A percentile compares a stretch with the other conserved stretches of the same genome.
Conservation (phyloP, 2,329 filamentous ascomycete species). For the Fusarium anguioides region DNA sequence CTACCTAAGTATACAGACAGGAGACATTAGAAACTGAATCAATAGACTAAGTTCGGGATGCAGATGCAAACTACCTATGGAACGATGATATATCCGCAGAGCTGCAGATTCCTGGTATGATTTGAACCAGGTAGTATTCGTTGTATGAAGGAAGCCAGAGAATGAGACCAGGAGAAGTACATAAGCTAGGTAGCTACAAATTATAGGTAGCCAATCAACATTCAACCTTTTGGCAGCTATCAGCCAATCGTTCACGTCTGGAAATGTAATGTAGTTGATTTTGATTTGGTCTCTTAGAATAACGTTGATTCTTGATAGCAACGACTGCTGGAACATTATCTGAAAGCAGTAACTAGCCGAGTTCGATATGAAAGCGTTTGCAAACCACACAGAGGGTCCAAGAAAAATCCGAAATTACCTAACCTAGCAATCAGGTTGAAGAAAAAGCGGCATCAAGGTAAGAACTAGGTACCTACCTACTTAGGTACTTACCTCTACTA, state of each 20-base stretch:
- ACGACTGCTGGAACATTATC: background rate
- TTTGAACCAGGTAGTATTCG: background rate
- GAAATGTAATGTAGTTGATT: too few relatives aligned
- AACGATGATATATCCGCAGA: background rate
- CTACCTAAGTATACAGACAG: background rate
- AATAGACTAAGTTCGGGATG: background rate
- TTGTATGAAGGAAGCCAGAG: background rate
- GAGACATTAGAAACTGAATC: constrained; percentile 7
- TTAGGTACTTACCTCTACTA: too few relatives aligned
- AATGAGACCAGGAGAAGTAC: background rate
- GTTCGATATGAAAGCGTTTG: background rate
- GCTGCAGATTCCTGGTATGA: background rate
- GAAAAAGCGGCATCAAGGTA: too few relatives aligned
- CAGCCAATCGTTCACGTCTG: constrained; percentile 6
- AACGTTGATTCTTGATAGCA: background rate
- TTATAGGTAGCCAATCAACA: constrained; percentile 8
- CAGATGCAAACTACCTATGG: background rate
- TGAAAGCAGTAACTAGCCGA: background rate
- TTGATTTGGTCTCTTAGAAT: background rate
- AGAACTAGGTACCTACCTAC: too few relatives aligned
- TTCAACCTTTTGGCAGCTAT: background rate
- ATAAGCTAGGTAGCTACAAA: background rate
- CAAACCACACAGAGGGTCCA: too few relatives aligned
- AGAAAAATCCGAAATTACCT: too few relatives aligned
- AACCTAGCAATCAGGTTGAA: too few relatives aligned